Base-by-base conservation (phyloP, 2,329 filamentous ascomycete genomes). In the Thielaviopsis populi region DNA sequence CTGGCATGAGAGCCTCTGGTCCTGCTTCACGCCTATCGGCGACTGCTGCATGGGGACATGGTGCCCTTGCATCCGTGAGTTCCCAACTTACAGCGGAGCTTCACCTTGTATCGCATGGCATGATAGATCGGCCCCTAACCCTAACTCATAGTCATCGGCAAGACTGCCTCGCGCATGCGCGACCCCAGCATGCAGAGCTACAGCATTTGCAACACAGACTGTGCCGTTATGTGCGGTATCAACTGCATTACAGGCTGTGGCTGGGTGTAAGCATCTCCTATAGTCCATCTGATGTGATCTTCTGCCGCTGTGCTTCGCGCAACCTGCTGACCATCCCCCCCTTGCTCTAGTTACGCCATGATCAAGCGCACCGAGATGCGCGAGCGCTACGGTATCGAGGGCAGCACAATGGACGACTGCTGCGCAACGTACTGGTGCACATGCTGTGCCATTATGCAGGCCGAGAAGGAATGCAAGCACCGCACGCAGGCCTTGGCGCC, bases 401-500 rank as follows among this genome's bases (percentile, higher is more conserved):
- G 81, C 42, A 74, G 72, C 59, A 74, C 74, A 43, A 71, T 70
- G 65, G 71, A 71, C 41, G 82, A 84, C 70, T 84, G 76, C 72
- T 78, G 77, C 68, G 70, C 73, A n/a, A 72, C 77, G 15, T 82
- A 74, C 71, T 84, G 77, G 73, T 84, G 82, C 70, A 70, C 74
- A 42, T 83, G 80, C 75, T 84, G 82, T 69, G 74, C 76, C 5
- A 71, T 83, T 65, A 75, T 83, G 67, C 82, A 85, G 73, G 76
- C 83, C 64, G 80, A 83, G 65, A 81, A 82, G 68, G 82, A 84
- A 69, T 76, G 78, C 56, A 69, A 70, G 64, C 59, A 56, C 3
- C 71, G 72, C 27, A 69, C 69, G 40, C 37, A 60, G 41, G 66
- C 65, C 67, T 69, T 70, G 68, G 63, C 67, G 40, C 70, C 68